These are phyloP conservation scores for Aplosporella prunicola DNA, from an alignment of 2,329 filamentous ascomycete species.

Conservation along the genomic window DNA sequence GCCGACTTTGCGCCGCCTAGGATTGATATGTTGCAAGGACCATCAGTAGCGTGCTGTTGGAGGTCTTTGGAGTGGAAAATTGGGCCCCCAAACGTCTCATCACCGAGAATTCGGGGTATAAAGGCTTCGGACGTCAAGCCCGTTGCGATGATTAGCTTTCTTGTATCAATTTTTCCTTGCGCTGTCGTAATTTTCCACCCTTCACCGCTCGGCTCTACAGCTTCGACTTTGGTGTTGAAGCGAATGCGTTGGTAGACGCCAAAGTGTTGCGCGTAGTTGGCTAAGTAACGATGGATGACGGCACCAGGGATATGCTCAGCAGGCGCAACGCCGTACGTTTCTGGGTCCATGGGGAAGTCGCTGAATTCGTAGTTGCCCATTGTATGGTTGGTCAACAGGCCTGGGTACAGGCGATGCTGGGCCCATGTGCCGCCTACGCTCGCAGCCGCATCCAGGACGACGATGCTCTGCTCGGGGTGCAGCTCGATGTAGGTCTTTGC, in stretches of 20 bases:
- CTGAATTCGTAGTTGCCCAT: constrained; percentile 32
- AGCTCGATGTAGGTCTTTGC: constrained; percentile 41
- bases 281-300: constrained; percentile 49
- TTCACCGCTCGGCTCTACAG: constrained; percentile 32
- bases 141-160: no score
- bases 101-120: constrained; percentile 43
- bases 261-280: constrained; percentile 38
- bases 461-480: constrained; percentile 30
- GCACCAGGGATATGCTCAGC: constrained; percentile 52
- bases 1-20: constrained; percentile 56
- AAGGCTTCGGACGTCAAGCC: constrained; percentile 51
- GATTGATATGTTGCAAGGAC: constrained; percentile 44
- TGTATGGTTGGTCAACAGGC: constrained; percentile 36
- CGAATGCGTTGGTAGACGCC: constrained; percentile 40
- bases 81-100: constrained; percentile 41
- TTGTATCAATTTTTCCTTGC: no score
- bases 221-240: constrained; percentile 43
- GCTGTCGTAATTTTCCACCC: no score
- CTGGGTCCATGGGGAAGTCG: constrained; percentile 24
- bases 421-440: constrained; percentile 37
- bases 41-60: constrained; percentile 22
- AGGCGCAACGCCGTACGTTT: constrained; percentile 26
- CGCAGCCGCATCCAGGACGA: constrained; percentile 34
- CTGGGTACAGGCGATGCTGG: constrained; percentile 33
- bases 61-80: constrained; percentile 51